phyloP scores from a whole-genome alignment of 1,284 basidiomycete genomes.

The Microbotryomycetes sp. region DNA sequence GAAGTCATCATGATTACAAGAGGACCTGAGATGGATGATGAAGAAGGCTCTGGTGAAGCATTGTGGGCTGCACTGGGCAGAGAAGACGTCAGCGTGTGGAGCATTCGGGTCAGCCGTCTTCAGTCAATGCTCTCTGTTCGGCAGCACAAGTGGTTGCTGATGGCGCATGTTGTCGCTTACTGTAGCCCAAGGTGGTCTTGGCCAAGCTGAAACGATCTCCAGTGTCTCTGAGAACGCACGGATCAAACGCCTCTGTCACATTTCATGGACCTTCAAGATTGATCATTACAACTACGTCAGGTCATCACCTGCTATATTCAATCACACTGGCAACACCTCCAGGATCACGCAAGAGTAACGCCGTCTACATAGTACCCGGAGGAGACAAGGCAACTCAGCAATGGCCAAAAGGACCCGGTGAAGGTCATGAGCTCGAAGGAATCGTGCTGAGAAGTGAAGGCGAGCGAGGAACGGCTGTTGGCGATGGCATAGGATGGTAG shows the following conservation, averaged over 20 bases:
- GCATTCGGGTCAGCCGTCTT: conserved; percentile 13
- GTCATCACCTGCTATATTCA: conserved; percentile 28
- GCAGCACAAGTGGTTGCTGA: too few relatives aligned
- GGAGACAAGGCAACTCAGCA: conserved; percentile 9
- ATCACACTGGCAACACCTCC: conserved; percentile 6
- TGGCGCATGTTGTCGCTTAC: too few relatives aligned
- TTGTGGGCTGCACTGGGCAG: conserved; percentile 24
- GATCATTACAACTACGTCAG: conserved; percentile 27
- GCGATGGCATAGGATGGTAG: conserved; percentile 27
- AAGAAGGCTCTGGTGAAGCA: background rate
- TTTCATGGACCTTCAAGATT: conserved; percentile 19
- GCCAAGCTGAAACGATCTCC: conserved; percentile 27
- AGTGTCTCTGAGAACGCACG: conserved; percentile 28
- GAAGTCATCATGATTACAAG: conserved; percentile 21
- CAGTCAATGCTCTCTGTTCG: background rate
- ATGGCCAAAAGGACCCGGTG: conserved; percentile 26
- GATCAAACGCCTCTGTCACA: conserved; percentile 15
- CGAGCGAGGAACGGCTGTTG: conserved; percentile 18
- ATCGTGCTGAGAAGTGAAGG: conserved; percentile 16
- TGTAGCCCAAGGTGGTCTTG: conserved; percentile 30
- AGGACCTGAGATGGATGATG: conserved; percentile 6
- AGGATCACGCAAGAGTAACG: background rate
- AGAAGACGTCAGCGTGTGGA: conserved; percentile 30
- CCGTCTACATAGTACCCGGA: conserved; percentile 27
- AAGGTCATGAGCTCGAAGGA: conserved; percentile 17